Base-by-base conservation (phyloP, 1,139 yeast genomes). In the Pneumocystis canis region DNA sequence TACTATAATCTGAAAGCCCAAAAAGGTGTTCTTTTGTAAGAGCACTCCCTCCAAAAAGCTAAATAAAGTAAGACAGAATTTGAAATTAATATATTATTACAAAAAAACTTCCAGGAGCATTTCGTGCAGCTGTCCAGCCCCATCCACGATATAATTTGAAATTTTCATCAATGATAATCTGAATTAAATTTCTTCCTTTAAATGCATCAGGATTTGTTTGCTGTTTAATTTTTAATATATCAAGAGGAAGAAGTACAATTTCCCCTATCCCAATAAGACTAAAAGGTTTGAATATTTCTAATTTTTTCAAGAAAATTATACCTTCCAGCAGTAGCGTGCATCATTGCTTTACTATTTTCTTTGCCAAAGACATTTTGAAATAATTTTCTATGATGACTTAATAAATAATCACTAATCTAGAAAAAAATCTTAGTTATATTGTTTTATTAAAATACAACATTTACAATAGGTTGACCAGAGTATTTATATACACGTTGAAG, bases 71-170 rank as follows among this genome's bases (percentile, higher is more conserved):
- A 39, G 53, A 31, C 5, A 35, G 14, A 41, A 14, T 30, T 3
- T 16, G 2, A 33, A 25, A 31, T 33, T 30, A 3, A 18, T 33
- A 5, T 53, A 65, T 14, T 59, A 60, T 64, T 47, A 47, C 54
- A 16, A 97, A 96, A 73, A 92, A 92, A 2, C 97, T 89, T 65
- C 99, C 99, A 54, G 99, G 99, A 2, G 97, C 97, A 74, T 92
- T 92, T 82, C 99, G 85, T 61, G 99, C 99, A 70, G 95, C 96
- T 66, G 99, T 92, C 99, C 99, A 92, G 65, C 97, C 97, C 96
- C 97, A 90, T 69, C 99, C 99, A 74, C 97, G 82, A 79, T 92
- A 92, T 71, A 92, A 80, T 53, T 92, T 89, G 67, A 89, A 81
- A 30, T 98, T 98, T 78, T 94, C 98, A 73, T 92, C 98, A 63